Evolutionary conservation across 2,329 filamentous ascomycete genomes (phyloP), one percentile per base, ranked within the genome.

Genomic region (Beauveria sp.): DNA sequence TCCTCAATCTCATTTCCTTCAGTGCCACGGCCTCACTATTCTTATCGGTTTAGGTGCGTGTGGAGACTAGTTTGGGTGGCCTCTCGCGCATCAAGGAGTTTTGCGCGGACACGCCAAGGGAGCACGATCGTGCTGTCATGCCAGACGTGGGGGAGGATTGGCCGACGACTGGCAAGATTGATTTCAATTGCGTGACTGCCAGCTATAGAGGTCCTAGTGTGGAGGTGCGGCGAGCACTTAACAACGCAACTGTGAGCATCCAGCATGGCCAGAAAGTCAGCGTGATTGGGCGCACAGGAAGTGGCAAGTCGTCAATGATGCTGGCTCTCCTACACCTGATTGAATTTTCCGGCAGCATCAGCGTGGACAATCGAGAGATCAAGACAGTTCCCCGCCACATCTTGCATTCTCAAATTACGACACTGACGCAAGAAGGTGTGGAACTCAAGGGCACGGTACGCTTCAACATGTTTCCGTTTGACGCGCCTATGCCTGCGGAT

Each of bases 321-420:
- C 5, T 64, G n/a, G 54, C 46, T 3, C 30, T 60, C 5, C 53
- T 61, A 6, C 43, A 61, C 52, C 28, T 64, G 61, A 53, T 64
- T 12, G 62, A 64, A 37, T 60, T 52, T n/a, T 56, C 60, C 18
- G 69, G 72, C 41, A 64, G 53, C 46, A 70, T 73, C 16, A 28
- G 62, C 3, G 59, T 75, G 0, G 70, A 74, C 28, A 67, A 66
- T 16, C 30, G 71, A 1, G 67, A 73, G n/a, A 66, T 72, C 12
- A 63, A 58, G 2, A 58, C n/a, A 0, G 61, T 74, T 0, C 47
- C 65, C 0, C 66, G 65, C 12, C 62, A 66, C 16, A 0, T 66
- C 1, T 41, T 73, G 10, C 66, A 71, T 2, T 67, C 67, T 1
- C 68, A 65, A 18, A 71, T 75, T 20, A 66, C 72, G 5, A 67